A percentile compares a stretch with the other conserved stretches of the same genome.
Conservation (phyloP, 768 basidiomycete species). For the Phylloporus scabripes region DNA sequence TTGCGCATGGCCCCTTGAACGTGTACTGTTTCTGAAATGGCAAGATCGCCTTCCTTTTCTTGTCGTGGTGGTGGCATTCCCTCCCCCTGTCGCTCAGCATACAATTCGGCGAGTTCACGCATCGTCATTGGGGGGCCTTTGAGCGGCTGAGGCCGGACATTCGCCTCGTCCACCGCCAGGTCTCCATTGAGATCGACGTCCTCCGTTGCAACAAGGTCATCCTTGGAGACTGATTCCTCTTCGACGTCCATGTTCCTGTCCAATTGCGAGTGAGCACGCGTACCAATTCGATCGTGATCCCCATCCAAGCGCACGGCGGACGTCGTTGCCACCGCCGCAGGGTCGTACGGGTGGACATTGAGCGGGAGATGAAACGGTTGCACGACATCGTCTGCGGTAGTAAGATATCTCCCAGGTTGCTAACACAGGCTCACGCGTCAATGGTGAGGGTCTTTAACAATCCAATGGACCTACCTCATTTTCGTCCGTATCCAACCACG, state of each 20-base stretch:
- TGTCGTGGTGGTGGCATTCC: constrained; percentile 22
- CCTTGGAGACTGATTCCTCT: constrained; percentile 3
- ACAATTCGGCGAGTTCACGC: constrained; percentile 52
- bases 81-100: constrained; percentile 6
- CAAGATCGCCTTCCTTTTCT: constrained; percentile 3
- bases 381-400: constrained; percentile 67
- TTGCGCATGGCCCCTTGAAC: neutral
- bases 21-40: neutral
- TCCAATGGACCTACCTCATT: constrained; percentile 19
- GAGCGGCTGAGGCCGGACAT: constrained; percentile 9
- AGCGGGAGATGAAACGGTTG: constrained; percentile 67
- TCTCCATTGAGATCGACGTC: constrained; percentile 2
- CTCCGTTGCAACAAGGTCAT: constrained; percentile 8
- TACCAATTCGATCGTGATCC: neutral
- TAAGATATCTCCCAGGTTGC: constrained; percentile 55
- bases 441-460: neutral
- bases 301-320: neutral
- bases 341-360: constrained; percentile 29
- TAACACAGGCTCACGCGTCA: neutral
- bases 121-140: constrained; percentile 50
- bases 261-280: neutral
- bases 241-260: neutral
- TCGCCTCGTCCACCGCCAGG: constrained; percentile 14
- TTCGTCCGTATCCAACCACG: constrained; percentile 19
- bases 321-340: constrained; percentile 4